Base-by-base conservation (phyloP, 2,329 filamentous ascomycete genomes). In the Emmonsiellopsis sp. region DNA sequence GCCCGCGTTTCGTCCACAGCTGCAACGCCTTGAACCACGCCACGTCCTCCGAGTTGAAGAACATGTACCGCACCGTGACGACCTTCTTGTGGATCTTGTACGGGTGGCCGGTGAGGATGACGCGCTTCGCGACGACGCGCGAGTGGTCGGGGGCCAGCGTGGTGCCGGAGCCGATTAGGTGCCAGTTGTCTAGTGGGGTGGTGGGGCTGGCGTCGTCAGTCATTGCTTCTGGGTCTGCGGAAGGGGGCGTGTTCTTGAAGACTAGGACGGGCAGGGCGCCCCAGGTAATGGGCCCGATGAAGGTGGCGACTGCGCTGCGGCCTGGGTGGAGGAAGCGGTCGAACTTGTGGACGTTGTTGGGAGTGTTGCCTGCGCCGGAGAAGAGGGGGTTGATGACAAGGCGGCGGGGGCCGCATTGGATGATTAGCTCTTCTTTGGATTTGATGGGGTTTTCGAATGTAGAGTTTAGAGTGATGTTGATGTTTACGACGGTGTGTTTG, bases 21-120 rank as follows among this genome's bases (percentile, higher is more conserved):
- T 93, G 92, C 66, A 98, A 70, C 0, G 92, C 92, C 76, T 95
- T 95, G 81, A 97, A 98, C 91, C 93, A 98, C 61, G 87, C 83
- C 34, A 98, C 88, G 60, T 98, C 94, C 63, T 92, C 88, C 48
- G 86, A 78, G 76, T 92, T 94, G 83, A 98, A 98, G 80, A 98
- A 98, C 94, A 98, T 98, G 80, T 98, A 98, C 33, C 93, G 86
- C 46, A 98, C 85, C 0, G 94, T 98, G 55, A 98, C 93, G 27
- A 98, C 78, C 71, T 87, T 90, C 80, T 95, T 96, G 82, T 98
- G 89, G 69, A 98, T 98, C 75, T 98, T 95, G 79, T 89, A 96
- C 0, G 94, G 93, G 67, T 98, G 92, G 13, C 93, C 94, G 0
- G 93, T 95, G 54, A 98, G 79, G 59, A 97, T 88, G 61, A 95